Evolutionary conservation across 257 asterid genomes (phyloP), one percentile per base, ranked within the genome.

Genomic region (Rhazya stricta): DNA sequence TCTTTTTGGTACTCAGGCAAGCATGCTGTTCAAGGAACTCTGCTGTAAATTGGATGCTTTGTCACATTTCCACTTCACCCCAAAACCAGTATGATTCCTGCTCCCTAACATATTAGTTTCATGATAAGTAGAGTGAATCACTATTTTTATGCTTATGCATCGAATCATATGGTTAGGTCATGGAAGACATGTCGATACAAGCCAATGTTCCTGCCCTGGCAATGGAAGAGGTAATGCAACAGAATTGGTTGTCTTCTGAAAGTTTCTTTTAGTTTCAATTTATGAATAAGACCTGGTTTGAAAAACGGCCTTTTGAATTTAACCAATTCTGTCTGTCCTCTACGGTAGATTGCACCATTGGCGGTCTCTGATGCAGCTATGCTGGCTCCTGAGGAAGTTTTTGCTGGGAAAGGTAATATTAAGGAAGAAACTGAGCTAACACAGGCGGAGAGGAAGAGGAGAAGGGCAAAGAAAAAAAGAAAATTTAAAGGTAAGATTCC

Each of bases 321-420:
- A 50, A 34, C 61, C 29, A 30, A 51, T 51, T 46, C 15, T 45
- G 61, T 50, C 29, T 16, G 62, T 50, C 18, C 4, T 42, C 19
- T 70, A 36, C 83, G 74, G 66, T 76, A 95, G 99, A 86, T 95
- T 83, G 99, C 98, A 21, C 97, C 99, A 23, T 51, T 90, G 84
- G 98, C 89, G 5, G 97, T 92, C 78, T 95, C 99, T 67, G 97
- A 95, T 80, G 98, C 98, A 32, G 93, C 97, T 83, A 92, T 95
- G 98, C 91, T 95, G 57, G 99, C 99, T 80, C 99, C 99, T 19
- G 98, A 95, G 84, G 99, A 95, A 89, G 87, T 95, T 42, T 95
- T 92, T 77, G 43, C 89, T 67, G 94, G 97, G 67, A 95, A 89
- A 88, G 98, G 98, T 78, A 93, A 92, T 84, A 71, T 95, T 65